A percentile compares a stretch with the other conserved stretches of the same genome.
Conservation (phyloP, 164 flowering plant species). For the Vitis vinifera region DNA sequence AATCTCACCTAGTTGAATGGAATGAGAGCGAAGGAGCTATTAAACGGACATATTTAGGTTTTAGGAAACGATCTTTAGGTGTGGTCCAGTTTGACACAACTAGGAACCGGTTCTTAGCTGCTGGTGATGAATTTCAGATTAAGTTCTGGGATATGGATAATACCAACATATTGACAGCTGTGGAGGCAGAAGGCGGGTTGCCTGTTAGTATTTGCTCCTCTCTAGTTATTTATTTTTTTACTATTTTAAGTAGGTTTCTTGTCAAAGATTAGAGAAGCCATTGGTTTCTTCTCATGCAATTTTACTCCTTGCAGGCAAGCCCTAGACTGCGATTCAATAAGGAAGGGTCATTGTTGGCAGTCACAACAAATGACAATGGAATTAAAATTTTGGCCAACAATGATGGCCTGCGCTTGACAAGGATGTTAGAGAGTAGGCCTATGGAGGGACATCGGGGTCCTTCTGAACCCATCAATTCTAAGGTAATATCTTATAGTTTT, state of each 20-base stretch:
- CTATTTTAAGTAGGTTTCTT: too few species aligned
- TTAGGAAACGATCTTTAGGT: constrained; percentile 41
- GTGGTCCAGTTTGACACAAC: constrained; percentile 63
- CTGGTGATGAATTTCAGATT: constrained; percentile 47
- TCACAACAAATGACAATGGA: constrained; percentile 54
- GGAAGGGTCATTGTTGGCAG: constrained; percentile 59
- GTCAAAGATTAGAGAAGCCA: too few species aligned
- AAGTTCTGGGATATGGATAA: constrained; percentile 62
- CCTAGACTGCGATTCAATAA: constrained; percentile 55
- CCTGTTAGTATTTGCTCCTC: constrained; percentile 28
- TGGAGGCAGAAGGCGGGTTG: constrained; percentile 51
- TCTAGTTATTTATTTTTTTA: background rate
- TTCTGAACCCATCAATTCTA: constrained; percentile 41
- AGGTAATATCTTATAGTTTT: constrained; percentile 25
- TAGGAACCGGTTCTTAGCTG: constrained; percentile 48
- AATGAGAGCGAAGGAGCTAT: constrained; percentile 57
- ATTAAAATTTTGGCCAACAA: constrained; percentile 51
- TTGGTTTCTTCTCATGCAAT: background rate
- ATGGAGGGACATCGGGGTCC: constrained; percentile 43
- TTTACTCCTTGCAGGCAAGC: constrained; percentile 37
- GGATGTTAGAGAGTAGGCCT: constrained; percentile 42
- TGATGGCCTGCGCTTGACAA: constrained; percentile 46
- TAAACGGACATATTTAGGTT: constrained; percentile 41
- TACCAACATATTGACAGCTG: constrained; percentile 26
- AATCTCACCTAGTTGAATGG: constrained; percentile 53